These are phyloP conservation scores for Pedinophyceae sp. DNA, from an alignment of 139 green algal species.

Conservation along the genomic window DNA sequence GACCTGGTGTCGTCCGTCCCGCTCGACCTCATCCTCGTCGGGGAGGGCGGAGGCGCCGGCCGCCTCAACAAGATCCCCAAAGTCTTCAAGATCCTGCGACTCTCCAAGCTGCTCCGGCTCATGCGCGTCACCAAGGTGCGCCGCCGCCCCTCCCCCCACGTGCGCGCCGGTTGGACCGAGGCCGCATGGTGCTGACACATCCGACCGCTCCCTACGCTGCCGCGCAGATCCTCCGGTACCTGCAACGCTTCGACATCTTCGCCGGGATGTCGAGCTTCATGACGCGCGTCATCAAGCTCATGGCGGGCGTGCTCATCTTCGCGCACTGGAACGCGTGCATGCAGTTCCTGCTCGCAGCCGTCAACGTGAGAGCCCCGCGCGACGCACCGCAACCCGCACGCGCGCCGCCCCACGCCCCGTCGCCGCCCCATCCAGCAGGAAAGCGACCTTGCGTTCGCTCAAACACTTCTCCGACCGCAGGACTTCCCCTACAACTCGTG, in stretches of 20 bases:
- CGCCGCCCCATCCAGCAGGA: conserved; percentile 5
- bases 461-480: neutral
- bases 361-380: conserved; percentile 5
- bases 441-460: neutral
- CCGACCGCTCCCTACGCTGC: too few relatives aligned
- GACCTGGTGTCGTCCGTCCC: conserved; percentile 16
- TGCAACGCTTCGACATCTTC: conserved; percentile 10
- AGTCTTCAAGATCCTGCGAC: neutral
- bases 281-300: conserved; percentile 18
- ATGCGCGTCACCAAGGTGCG: neutral
- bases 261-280: conserved; percentile 11
- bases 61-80: neutral
- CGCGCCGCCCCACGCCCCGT: conserved; percentile 10
- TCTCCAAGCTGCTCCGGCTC: neutral
- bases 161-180: too few relatives aligned
- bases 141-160: too few relatives aligned
- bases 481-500: neutral
- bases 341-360: conserved; percentile 14
- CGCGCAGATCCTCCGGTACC: too few relatives aligned
- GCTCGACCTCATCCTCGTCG: conserved; percentile 7
- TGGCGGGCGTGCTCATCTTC: conserved; percentile 17
- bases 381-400: conserved; percentile 3
- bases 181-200: too few relatives aligned
- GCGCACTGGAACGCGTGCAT: conserved; percentile 27
- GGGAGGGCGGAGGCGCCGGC: neutral